Evolutionary conservation across 1,284 basidiomycete species (phyloP), one percentile per base, ranked within the genome.

Genomic region (Cryptococcus sp.): DNA sequence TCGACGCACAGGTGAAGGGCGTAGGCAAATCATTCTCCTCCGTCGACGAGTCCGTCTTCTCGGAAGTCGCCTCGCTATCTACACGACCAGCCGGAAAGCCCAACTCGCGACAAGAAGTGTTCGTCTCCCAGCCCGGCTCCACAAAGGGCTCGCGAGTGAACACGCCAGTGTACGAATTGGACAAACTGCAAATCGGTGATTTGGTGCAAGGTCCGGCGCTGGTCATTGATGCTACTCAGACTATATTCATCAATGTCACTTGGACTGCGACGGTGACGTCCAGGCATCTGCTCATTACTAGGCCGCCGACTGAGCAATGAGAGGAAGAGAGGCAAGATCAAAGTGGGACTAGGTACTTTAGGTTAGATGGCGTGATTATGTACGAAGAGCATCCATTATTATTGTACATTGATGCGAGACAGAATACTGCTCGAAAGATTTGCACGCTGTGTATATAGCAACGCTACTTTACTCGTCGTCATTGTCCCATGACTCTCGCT

Each of bases 1-100:
- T 15, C 43, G 20, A 22, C 48, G 19, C 1, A 3, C 47, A 66
- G 65, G 66, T 68, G 39, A 64, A 64, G 41, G 81, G 79, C 0
- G 88, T 92, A 42, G 93, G 93, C 51, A 93, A 91, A 79, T 91
- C 92, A 0, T 94, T 91, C 76, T 90, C 93, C 73, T 82, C 83
- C 3, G 83, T 93, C 3, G 90, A 90, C 0, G 83, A 88, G 60
- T 88, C 88, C 1, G 89, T 92, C 19, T 90, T 88, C 69, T 77
- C 82, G 10, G 91, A 95, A 78, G 79, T 89, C n/a, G 81, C 78
- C 64, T n/a, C 49, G 2, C 55, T 70, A 35, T 3, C 30, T 52
- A 5, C 56, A 64, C 79, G 75, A 17, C 69, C 76, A 13, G 30
- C 1, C 17, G 81, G 85, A 68, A 72, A 35, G 19, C 61, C 64